Conservation (phyloP, 306 rosid species). For the Dalbergia oliveri region DNA sequence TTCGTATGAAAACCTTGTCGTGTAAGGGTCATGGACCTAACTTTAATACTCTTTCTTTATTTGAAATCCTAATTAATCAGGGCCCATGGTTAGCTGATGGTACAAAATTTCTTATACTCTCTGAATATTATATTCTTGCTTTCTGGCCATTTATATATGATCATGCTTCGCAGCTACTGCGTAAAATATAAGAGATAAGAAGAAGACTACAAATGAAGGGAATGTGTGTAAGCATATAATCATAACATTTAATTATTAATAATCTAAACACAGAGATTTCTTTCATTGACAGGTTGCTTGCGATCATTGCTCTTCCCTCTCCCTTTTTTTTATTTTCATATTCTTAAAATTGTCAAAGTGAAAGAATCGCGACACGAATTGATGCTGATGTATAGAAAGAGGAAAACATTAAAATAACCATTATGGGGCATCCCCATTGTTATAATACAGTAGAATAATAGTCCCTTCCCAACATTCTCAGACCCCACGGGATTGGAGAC, state of each 20-base stretch:
- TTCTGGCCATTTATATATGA: constrained; percentile 10
- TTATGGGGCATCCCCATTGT: constrained; percentile 40
- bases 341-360: constrained; percentile 41
- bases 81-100: constrained; percentile 26
- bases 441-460: constrained; percentile 40
- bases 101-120: constrained; percentile 14
- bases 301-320: constrained; percentile 23
- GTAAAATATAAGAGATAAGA: constrained; percentile 47
- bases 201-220: constrained; percentile 47
- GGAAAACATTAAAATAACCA: constrained; percentile 26
- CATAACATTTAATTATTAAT: constrained; percentile 37
- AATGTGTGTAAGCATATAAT: constrained; percentile 45
- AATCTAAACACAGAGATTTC: constrained; percentile 20
- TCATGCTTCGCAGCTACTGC: constrained; percentile 37
- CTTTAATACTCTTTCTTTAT: constrained; percentile 5
- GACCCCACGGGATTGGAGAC: constrained; percentile 55
- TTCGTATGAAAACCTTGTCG: constrained; percentile 26
- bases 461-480: constrained; percentile 49
- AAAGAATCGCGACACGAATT: constrained; percentile 46
- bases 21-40: constrained; percentile 43
- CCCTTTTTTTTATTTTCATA: not conserved
- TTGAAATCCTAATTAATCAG: constrained; percentile 28
- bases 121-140: not conserved
- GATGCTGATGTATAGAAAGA: not conserved
- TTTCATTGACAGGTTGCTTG: constrained; percentile 36